phyloP scores from a whole-genome alignment of 768 basidiomycete species.

The Boletus reticulatus region DNA sequence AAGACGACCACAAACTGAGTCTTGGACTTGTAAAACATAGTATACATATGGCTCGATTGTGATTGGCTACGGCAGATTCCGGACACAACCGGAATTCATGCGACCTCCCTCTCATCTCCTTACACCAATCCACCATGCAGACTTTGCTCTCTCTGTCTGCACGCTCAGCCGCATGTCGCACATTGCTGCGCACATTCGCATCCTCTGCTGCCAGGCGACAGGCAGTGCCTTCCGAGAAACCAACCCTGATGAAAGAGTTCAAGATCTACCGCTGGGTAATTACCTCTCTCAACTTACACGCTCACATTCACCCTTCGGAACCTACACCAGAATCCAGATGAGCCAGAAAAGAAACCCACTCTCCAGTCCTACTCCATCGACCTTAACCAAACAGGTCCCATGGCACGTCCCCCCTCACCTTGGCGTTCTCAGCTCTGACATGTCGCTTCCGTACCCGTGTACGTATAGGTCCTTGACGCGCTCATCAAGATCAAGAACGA shows the following conservation, averaged over 20 bases:
- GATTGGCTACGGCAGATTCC: conserved; percentile 26
- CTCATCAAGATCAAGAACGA: conserved; percentile 99
- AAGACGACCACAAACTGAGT: too few relatives aligned
- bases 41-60: background rate
- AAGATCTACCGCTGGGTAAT: conserved; percentile 97
- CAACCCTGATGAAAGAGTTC: conserved; percentile 85
- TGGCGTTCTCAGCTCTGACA: background rate
- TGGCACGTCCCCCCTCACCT: conserved; percentile 49
- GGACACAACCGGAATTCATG: conserved; percentile 18
- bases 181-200: conserved; percentile 30
- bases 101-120: background rate
- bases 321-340: conserved; percentile 78
- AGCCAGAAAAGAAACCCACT: conserved; percentile 85
- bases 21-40: too few relatives aligned
- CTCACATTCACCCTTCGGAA: background rate
- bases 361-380: conserved; percentile 92
- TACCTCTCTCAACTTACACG: background rate
- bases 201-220: conserved; percentile 26
- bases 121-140: conserved; percentile 10
- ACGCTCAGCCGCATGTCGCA: conserved; percentile 10
- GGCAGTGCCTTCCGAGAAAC: conserved; percentile 60
- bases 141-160: background rate
- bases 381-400: conserved; percentile 92
- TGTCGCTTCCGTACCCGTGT: background rate
- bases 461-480: conserved; percentile 71